Evolutionary conservation across 768 basidiomycete genomes (phyloP).

Genomic region (Sistotremastrum niveocremeum): DNA sequence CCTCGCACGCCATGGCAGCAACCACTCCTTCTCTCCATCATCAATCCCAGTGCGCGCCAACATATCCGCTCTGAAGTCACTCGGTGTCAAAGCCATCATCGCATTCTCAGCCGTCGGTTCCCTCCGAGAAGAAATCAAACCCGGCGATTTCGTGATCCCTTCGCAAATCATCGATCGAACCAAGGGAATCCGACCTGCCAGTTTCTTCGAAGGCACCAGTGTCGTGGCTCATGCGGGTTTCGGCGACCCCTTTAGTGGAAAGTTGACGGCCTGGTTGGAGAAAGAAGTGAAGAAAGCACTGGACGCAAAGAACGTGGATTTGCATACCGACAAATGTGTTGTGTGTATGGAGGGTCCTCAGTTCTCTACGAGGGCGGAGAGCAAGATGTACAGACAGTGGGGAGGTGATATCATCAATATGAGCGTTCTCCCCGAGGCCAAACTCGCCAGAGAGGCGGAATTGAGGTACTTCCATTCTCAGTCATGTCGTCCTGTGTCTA

Average conservation of each 20-base stretch:
- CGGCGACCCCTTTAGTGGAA: slow-evolving; percentile 76
- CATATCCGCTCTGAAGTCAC: slow-evolving; percentile 86
- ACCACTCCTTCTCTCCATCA: slow-evolving; percentile 70
- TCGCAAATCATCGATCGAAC: slow-evolving; percentile 93
- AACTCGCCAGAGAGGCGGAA: slow-evolving; percentile 91
- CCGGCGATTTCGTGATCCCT: slow-evolving; percentile 81
- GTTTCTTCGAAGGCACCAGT: slow-evolving; percentile 72
- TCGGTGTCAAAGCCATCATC: slow-evolving; percentile 80
- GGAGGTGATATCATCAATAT: slow-evolving; percentile 94
- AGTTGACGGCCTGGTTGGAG: slow-evolving; percentile 54
- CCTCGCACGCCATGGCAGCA: slow-evolving; percentile 78
- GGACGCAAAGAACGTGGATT: slow-evolving; percentile 37
- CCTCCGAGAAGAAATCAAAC: slow-evolving; percentile 82
- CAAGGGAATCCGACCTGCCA: slow-evolving; percentile 79
- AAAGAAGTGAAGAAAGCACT: slow-evolving; percentile 50
- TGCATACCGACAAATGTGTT: slow-evolving; percentile 75
- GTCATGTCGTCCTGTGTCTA: neutral
- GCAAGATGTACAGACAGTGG: slow-evolving; percentile 84
- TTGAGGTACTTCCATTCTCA: slow-evolving; percentile 43
- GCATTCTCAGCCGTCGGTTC: slow-evolving; percentile 96
- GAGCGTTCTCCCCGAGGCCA: slow-evolving; percentile 95
- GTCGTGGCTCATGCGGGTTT: slow-evolving; percentile 90
- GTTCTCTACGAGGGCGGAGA: slow-evolving; percentile 97
- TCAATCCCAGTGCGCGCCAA: slow-evolving; percentile 79
- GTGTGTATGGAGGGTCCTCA: slow-evolving; percentile 97